Conservation (phyloP, 1,284 basidiomycete species). For the Trichosporon faecale region DNA sequence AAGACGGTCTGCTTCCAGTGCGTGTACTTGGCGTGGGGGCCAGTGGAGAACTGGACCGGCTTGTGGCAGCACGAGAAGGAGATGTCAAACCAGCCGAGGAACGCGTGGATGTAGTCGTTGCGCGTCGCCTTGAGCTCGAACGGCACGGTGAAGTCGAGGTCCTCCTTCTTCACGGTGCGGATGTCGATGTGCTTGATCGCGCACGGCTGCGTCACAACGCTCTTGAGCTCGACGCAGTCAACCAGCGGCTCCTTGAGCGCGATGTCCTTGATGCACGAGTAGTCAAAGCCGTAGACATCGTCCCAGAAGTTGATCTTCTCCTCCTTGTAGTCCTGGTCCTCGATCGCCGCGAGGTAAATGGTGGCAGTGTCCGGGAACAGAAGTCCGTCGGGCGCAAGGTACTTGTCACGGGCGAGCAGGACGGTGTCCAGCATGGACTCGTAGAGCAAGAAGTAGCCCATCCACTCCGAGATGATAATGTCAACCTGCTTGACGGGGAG, state of each 20-base stretch:
- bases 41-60: slow-evolving; percentile 90
- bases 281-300: slow-evolving; percentile 99
- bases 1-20: slow-evolving; percentile 99
- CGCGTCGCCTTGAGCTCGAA: slow-evolving; percentile 82
- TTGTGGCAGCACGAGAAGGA: slow-evolving; percentile 95
- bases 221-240: slow-evolving; percentile 92
- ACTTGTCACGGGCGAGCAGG: slow-evolving; percentile 92
- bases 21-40: slow-evolving; percentile 93
- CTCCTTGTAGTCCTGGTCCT: slow-evolving; percentile 99
- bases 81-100: slow-evolving; percentile 99
- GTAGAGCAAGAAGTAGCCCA: slow-evolving; percentile 66
- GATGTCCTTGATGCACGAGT: slow-evolving; percentile 99
- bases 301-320: slow-evolving; percentile 99
- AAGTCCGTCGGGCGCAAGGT: slow-evolving; percentile 82
- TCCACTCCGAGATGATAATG: slow-evolving; percentile 88
- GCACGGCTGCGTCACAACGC: slow-evolving; percentile 86
- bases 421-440: slow-evolving; percentile 99
- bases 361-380: slow-evolving; percentile 97
- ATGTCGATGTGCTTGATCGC: slow-evolving; percentile 89
- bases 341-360: slow-evolving; percentile 92
- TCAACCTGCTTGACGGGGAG: slow-evolving; percentile 86
- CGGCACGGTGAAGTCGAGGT: slow-evolving; percentile 77
- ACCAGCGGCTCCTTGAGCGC: slow-evolving; percentile 94
- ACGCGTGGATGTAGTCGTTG: slow-evolving; percentile 97
- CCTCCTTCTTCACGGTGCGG: slow-evolving; percentile 88